Conservation (phyloP, 2,329 filamentous ascomycete genomes). For the Biscogniauxia mediterranea region DNA sequence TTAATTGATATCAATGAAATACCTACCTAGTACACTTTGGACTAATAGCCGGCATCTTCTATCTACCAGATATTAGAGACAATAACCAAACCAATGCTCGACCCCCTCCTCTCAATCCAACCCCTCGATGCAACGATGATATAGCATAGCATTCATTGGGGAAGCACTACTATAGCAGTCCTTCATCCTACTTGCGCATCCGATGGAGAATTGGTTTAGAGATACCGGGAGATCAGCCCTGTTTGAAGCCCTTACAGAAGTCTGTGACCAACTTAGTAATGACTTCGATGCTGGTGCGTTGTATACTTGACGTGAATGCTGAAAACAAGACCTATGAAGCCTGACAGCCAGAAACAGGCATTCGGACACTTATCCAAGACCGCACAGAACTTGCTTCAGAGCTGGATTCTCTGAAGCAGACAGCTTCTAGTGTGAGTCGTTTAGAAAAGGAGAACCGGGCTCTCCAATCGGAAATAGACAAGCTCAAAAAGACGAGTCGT, state of each 20-base stretch:
- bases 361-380: conserved; percentile 15
- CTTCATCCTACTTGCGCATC: neutral
- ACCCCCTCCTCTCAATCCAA: neutral
- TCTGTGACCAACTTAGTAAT: conserved; percentile 26
- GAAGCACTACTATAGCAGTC: too few species aligned
- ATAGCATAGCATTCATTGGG: too few species aligned
- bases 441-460: conserved; percentile 44
- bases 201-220: conserved; percentile 33
- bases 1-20: too few species aligned
- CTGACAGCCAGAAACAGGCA: conserved; percentile 13
- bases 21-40: neutral
- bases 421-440: conserved; percentile 32
- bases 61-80: neutral
- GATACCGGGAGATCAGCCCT: conserved; percentile 28
- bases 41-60: neutral
- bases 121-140: too few species aligned
- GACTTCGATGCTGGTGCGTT: conserved; percentile 27
- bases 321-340: neutral
- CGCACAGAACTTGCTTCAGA: conserved; percentile 33
- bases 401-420: conserved; percentile 34
- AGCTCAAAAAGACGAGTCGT: conserved; percentile 25
- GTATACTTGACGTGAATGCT: neutral
- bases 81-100: too few species aligned
- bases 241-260: conserved; percentile 27
- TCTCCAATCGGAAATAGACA: conserved; percentile 38